Evolutionary conservation across 495 filamentous ascomycete species (phyloP).

Genomic region (Trichocladium uniseriatum): DNA sequence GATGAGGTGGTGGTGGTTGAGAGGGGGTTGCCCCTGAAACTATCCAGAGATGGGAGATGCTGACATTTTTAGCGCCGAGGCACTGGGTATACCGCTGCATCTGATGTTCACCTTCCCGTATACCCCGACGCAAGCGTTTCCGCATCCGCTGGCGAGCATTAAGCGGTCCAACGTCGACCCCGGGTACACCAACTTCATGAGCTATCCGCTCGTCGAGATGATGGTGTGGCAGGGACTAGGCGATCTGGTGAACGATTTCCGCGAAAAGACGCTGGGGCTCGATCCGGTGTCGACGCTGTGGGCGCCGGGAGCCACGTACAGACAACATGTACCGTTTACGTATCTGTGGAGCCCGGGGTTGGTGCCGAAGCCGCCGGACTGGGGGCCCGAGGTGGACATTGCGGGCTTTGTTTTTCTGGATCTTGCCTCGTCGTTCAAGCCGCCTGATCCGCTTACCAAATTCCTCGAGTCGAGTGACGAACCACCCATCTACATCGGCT

Average conservation of each 20-base stretch:
- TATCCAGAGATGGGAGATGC: too few species aligned
- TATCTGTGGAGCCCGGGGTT: conserved; percentile 76
- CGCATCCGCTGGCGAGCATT: conserved; percentile 64
- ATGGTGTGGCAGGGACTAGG: conserved; percentile 76
- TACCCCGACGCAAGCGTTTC: conserved; percentile 57
- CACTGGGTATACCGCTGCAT: conserved; percentile 66
- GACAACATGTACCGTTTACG: conserved; percentile 62
- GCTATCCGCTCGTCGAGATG: conserved; percentile 67
- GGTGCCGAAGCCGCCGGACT: conserved; percentile 71
- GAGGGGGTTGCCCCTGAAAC: too few species aligned
- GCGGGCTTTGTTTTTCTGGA: conserved; percentile 69
- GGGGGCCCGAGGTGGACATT: conserved; percentile 60
- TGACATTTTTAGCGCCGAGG: too few species aligned
- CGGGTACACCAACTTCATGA: conserved; percentile 58
- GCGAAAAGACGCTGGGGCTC: conserved; percentile 53
- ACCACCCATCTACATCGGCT: conserved; percentile 56
- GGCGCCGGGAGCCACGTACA: conserved; percentile 55
- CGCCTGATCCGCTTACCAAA: conserved; percentile 48
- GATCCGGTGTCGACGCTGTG: conserved; percentile 58
- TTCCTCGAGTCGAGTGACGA: conserved; percentile 54
- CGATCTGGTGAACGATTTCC: conserved; percentile 64
- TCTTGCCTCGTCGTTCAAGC: conserved; percentile 53
- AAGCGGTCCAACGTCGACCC: conserved; percentile 51
- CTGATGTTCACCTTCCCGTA: conserved; percentile 82
- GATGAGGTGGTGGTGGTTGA: too few species aligned